Base-by-base conservation (phyloP, 495 filamentous ascomycete genomes). In the Trichoderma reesei region DNA sequence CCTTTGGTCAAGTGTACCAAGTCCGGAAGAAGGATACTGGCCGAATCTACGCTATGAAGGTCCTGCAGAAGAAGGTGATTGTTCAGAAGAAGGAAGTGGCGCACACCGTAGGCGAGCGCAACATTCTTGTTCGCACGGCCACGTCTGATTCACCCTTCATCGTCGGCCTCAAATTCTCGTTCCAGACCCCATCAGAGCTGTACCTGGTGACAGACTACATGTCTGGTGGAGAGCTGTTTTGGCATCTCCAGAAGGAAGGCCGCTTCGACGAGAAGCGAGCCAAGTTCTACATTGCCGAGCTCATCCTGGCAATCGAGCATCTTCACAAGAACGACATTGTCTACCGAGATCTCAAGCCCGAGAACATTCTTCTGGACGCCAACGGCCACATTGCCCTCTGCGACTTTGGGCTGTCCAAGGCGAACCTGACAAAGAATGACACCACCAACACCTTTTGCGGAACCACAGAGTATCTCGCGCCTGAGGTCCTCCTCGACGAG, bases 181-280 rank as follows among this genome's bases (percentile, higher is more conserved):
- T 99, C 78, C 94, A 99, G 72, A 98, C 94, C 0, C 90, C 92
- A 5, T 92, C 91, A 11, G 94, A 99, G 72, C 85, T 99, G 1
- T 98, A 97, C 73, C 81, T 99, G 2, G 95, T 99, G 33, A 98
- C 95, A n/a, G 95, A 97, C 72, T 99, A 96, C 79, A 98, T 99
- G 94, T 98, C 95, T 5, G 94, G 94, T 5, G 95, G 94, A 41
- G 94, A 98, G 72, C 78, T 99, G 1, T 99, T 99, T 76, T 99
- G 93, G 92, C 94, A 99, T 78, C 76, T 99, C 51, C 94, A 98
- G 72, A 96, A 95, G 75, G 94, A 98, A 72, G 95, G 95, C 46
- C 88, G 92, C 18, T 99, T 99, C 73, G 86, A 92, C 67, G 94
- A 98, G 77, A 88, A 87, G 64, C 86, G 94, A 6, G 94, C 95